Evolutionary conservation across 768 basidiomycete species (phyloP), one percentile per base, ranked within the genome.

Genomic region (Boletellus emodensis): DNA sequence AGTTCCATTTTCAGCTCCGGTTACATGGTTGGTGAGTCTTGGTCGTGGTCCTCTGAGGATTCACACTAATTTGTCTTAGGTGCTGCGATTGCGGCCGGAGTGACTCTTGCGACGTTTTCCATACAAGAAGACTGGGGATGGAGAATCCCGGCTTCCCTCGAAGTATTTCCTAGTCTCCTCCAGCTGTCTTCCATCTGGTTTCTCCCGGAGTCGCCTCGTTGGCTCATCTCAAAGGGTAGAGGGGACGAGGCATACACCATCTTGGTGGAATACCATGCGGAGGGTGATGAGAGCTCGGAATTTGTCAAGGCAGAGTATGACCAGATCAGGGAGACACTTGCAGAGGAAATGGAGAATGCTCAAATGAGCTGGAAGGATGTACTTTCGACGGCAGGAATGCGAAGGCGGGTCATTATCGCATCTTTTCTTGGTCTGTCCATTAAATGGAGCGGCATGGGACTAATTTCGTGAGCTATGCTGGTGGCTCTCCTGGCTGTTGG

Each of bases 141-240:
- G 84, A 74, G 84, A 17, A 81, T 84, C 22, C 84, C 82, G 0
- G 48, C 51, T 1, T 79, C 81, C 15, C 72, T 85, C 11, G 84
- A 86, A 62, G 57, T 76, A 20, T 58, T 74, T 0, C 83, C 83
- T 2, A 77, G 75, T 53, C 28, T 71, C 6, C 61, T 83, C 17
- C 83, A 84, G 54, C 61, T 84, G 30, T 51, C 55, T n/a, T 80
- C 84, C 64, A 70, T 83, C 48, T 75, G 63, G 59, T 78, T 79
- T 58, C 68, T 84, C 15, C 82, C 83, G 7, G 83, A 85, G 59
- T 83, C 81, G 3, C 83, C 83, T 15, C 75, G 80, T 39, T 84
- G 82, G 82, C 71, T 84, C 4, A 69, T 84, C 30, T 76, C 80
- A 4, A 78, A 75, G 46, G 82, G 81, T 24, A 74, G 80, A 17